Evolutionary conservation across 805 yeast species (phyloP).

Genomic region (Starmerella stellata): DNA sequence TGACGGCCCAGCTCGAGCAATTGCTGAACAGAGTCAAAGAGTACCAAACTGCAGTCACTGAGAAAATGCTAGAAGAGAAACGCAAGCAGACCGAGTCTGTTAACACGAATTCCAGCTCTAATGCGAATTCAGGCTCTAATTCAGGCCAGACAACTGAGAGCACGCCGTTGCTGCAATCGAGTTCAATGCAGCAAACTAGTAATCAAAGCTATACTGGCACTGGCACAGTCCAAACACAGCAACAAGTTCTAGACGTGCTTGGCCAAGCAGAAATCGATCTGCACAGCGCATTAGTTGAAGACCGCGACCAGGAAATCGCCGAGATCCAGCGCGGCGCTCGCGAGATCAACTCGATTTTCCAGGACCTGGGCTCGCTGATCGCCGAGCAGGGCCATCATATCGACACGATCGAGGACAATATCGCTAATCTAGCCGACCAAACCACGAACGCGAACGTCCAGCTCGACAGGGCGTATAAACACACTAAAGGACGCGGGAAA

Average conservation of each 20-base stretch:
- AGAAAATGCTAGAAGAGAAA: conserved; percentile 1
- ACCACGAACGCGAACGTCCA: conserved; percentile 56
- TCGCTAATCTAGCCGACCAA: conserved; percentile 43
- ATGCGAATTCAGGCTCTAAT: too few species aligned
- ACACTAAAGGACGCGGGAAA: conserved; percentile 49
- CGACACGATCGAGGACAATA: conserved; percentile 67
- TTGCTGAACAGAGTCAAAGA: conserved; percentile 8
- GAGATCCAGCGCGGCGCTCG: conserved; percentile 60
- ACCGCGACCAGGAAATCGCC: conserved; percentile 53
- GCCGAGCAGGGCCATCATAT: conserved; percentile 71
- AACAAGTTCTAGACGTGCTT: conserved; percentile 3
- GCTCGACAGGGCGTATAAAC: conserved; percentile 52
- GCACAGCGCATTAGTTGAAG: conserved; percentile 32
- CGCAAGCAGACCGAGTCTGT: background rate
- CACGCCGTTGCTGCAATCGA: background rate
- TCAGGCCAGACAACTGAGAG: background rate
- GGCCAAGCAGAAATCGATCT: conserved; percentile 19
- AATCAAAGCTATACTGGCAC: background rate
- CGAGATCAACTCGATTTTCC: conserved; percentile 72
- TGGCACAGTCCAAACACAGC: background rate
- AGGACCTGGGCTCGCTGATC: conserved; percentile 61
- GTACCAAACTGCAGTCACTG: conserved; percentile 6
- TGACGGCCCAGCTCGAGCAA: conserved; percentile 6
- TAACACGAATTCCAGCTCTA: background rate
- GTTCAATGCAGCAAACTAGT: background rate